Base-by-base conservation (phyloP, 2,329 filamentous ascomycete genomes). In the Aspergillus brasiliensis region DNA sequence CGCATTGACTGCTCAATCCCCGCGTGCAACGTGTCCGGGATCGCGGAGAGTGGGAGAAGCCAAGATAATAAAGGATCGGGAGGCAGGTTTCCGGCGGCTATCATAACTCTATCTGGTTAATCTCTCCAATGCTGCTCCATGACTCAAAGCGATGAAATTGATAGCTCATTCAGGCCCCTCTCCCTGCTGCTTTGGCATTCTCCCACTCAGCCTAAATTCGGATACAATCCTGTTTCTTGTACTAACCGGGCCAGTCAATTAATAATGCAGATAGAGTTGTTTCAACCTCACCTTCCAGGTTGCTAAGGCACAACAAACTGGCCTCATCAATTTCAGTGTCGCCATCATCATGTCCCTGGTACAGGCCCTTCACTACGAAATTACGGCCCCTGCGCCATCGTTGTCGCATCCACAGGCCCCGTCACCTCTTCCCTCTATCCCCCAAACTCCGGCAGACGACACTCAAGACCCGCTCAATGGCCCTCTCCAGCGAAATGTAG, bases 351-450 rank as follows among this genome's bases (percentile, higher is more conserved):
- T 58, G 59, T 52, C 56, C 3, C 42, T 61, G 4, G 34, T 52
- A 13, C 51, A 56, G 28, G 38, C 46, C 25, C 47, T 59, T 10
- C 59, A 52, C 27, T 53, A 58, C 15, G 59, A 55, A 38, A 21
- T 61, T 6, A 25, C 28, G 8, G 25, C 38, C 13, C 19, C 46
- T 8, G 28, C 48, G 28, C 19, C 52, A 44, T 31, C 57, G 8
- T 27, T 51, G 54, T 40, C 37, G 13, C 28, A 51, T 42, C 10
- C 42, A 17, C 19, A 46, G 52, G 21, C 27, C 44, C 56, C 19
- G 11, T 37, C 15, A 1, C 17, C 25, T 49, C 44, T 42, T 3
- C 40, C 8, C 3, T 48, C 27, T 19, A 25, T 27, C 5, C 38
- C 23, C 17, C 38, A 28, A 27, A 56, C 25, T 11, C 28, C 31